Base-by-base conservation (phyloP, 1,284 basidiomycete genomes). In the Marasmius tenuissimus region DNA sequence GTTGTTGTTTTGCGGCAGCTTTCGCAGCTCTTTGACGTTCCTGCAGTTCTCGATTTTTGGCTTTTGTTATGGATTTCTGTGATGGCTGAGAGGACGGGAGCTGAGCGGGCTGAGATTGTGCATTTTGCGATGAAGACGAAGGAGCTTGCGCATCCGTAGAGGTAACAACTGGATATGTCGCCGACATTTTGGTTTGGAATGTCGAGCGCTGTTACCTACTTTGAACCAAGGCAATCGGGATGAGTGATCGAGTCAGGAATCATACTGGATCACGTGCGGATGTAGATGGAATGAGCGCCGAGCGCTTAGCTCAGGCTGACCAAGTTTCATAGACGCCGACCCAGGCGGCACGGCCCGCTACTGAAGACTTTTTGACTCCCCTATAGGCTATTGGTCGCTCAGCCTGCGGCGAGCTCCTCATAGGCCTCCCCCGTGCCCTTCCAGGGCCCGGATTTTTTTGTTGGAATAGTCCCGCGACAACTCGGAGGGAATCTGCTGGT, bases 1-100 rank as follows among this genome's bases (percentile, higher is more conserved):
- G 64, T 58, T 70, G 71, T 63, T 76, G 70, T 65, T 80, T 81
- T 55, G 76, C 71, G 11, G 77, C 74, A 8, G 76, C 69, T 72
- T 93, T 93, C 20, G 88, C 89, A 16, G 91, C 92, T 57, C 92
- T 83, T 69, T 94, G 91, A 66, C 79, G 81, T 73, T 93, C 92
- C 73, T 93, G 91, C 16, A 91, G 78, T 68, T 91, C 91, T 68
- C 91, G 80, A 45, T 91, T 81, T 72, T 94, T 91, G 1, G 90
- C 89, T 73, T 91, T 93, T 47, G 90, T 86, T 86, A 87, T 86
- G 49, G 81, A 80, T 68, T 91, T 91, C 71, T 88, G 87, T 37
- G 83, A 80, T 54, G 77, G 78, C 53, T 76, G 77, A 39, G 70
- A 71, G 39, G 37, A 71, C 66, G 63, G 78, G 73, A 55, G 69